These are phyloP conservation scores for Globisporangium mamillatum DNA, from an alignment of 352 stramenopile species.

Conservation along the genomic window DNA sequence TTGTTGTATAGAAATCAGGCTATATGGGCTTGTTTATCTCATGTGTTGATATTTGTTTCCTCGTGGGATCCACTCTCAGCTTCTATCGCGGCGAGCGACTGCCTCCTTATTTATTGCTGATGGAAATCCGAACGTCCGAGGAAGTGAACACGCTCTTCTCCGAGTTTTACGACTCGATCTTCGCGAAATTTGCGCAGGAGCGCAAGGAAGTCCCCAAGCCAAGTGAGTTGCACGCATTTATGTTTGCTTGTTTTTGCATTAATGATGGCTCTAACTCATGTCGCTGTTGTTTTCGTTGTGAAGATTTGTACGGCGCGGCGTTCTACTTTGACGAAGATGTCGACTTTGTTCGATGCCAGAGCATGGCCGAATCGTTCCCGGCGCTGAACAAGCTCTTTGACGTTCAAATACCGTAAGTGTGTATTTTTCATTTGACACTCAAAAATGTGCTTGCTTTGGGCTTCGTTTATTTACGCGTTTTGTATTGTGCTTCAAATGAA, in stretches of 20 bases:
- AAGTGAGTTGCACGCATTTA: constrained; percentile 27
- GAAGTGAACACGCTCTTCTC: constrained; percentile 34
- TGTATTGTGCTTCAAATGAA: neutral
- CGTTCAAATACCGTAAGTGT: constrained; percentile 38
- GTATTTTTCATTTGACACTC: neutral
- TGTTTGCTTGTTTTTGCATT: too few species aligned
- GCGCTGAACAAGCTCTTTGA: constrained; percentile 32
- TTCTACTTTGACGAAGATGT: constrained; percentile 68
- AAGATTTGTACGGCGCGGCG: constrained; percentile 59
- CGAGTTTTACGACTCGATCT: constrained; percentile 59
- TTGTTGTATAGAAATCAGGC: too few species aligned
- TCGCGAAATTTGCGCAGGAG: constrained; percentile 36
- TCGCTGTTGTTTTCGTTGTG: too few species aligned
- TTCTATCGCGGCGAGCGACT: constrained; percentile 11
- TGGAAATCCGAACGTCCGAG: constrained; percentile 35
- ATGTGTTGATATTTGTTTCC: neutral
- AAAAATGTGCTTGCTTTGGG: neutral
- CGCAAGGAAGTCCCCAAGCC: constrained; percentile 17
- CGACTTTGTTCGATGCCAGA: constrained; percentile 61
- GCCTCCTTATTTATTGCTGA: constrained; percentile 51
- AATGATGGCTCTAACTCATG: too few species aligned
- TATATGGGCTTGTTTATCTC: neutral
- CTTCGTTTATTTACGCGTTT: neutral
- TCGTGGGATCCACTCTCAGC: neutral
- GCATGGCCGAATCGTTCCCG: constrained; percentile 41